Evolutionary conservation across 2,329 filamentous ascomycete species (phyloP), one percentile per base, ranked within the genome.

Genomic region (Penicillium sp.): DNA sequence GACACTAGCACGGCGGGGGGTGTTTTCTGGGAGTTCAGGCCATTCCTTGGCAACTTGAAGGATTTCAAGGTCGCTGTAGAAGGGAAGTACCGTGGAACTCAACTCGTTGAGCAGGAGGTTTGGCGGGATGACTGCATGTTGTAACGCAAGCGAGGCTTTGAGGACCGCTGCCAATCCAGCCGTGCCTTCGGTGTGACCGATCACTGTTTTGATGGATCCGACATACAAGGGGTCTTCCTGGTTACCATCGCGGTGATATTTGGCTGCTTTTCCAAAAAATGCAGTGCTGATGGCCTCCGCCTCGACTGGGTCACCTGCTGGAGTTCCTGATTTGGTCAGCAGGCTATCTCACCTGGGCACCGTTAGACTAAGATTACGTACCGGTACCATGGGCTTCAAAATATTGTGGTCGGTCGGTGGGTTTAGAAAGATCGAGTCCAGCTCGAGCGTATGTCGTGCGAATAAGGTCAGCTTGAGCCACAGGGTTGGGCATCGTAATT

Each of bases 381-480:
- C 78, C 79, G 3, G 79, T 81, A 25, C 78, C 78, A 58, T 81
- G 79, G 3, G 74, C 74, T 54, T 81, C 77, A 21, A 80, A 78
- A 59, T 74, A 81, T 51, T 79, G 77, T 7, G 62, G 69, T 4
- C 76, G 69, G 8, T 73, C 66, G 1, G 55, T 35, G 1, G 58
- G 49, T 23, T 63, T 62, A 6, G 54, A 52, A 2, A 68, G 59
- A 54, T 78, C 70, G 5, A 81, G 66, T 2, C 76, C 75, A 10
- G 76, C 75, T 33, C 66, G 65, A 2, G 57, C 51, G 60, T 81
- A 81, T 0, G 73, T 75, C 2, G 66, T 58, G 5, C 66, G 59
- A 53, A 81, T 80, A 6, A 80, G 66, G 6, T 66, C 60, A 6
- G 69, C 67, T 58, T 81, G 79, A 0, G 78, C 77, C 1, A 60